A percentile compares a stretch with the other conserved stretches of the same genome.
These are phyloP conservation scores for Neurospora sp. DNA, from an alignment of 495 filamentous ascomycete species.

Conservation along the genomic window DNA sequence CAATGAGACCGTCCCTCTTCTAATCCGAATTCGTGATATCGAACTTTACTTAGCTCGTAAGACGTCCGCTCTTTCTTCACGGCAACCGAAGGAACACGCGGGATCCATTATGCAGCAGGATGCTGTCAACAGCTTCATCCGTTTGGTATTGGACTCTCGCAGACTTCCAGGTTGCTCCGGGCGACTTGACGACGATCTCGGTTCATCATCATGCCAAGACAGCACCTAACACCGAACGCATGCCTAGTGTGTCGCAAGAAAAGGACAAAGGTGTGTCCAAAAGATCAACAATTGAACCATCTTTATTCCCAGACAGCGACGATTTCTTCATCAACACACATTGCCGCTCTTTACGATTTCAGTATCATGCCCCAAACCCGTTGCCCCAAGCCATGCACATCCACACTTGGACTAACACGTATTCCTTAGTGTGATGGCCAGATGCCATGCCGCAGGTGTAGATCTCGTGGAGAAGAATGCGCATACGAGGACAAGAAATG, in stretches of 20 bases:
- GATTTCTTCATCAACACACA: not conserved
- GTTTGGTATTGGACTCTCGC: not conserved
- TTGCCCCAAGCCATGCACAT: not conserved
- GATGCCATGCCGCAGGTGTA: constrained; percentile 19
- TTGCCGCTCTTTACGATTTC: not conserved
- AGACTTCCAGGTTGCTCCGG: not conserved
- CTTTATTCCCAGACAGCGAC: not conserved
- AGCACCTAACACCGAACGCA: constrained; percentile 20
- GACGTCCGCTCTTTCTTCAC: not conserved
- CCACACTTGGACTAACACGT: constrained; percentile 2
- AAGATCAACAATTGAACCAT: not conserved
- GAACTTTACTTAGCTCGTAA: not conserved
- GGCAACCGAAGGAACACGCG: not conserved
- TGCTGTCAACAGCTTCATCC: not conserved
- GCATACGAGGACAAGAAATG: constrained; percentile 24
- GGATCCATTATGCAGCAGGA: not conserved
- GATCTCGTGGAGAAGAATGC: constrained; percentile 22
- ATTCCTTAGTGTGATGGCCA: constrained; percentile 19
- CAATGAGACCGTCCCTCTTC: not conserved
- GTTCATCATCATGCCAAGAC: constrained; percentile 18
- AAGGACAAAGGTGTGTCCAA: constrained; percentile 14
- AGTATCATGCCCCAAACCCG: not conserved
- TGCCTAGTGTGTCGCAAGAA: constrained; percentile 21
- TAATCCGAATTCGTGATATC: not conserved
- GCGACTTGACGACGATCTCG: not conserved